Conservation (phyloP, 202 grass and related monocot genomes). For the Hordeum pubiflorum region DNA sequence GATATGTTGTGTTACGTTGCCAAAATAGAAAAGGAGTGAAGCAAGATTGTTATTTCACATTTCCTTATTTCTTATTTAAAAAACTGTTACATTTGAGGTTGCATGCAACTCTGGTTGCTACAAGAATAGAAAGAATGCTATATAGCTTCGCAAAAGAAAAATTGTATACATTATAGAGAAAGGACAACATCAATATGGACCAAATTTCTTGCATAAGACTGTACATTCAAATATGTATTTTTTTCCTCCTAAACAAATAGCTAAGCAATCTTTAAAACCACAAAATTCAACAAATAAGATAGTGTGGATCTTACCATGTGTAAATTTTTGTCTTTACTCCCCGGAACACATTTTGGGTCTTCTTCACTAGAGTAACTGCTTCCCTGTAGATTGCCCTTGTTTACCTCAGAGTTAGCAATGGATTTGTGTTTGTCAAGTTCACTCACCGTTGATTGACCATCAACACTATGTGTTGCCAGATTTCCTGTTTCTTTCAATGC, state of each 20-base stretch:
- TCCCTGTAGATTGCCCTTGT: slow-evolving; percentile 28
- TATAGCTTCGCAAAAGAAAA: not conserved
- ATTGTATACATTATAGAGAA: not conserved
- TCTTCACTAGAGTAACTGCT: slow-evolving; percentile 26
- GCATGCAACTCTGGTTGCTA: not conserved
- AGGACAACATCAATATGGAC: not conserved
- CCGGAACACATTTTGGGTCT: slow-evolving; percentile 30
- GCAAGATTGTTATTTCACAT: not conserved
- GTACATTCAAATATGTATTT: slow-evolving; percentile 6
- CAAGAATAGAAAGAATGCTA: not conserved
- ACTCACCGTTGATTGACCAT: slow-evolving; percentile 27
- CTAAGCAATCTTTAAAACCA: not conserved
- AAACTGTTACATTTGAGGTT: not conserved
- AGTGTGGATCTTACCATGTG: slow-evolving; percentile 43
- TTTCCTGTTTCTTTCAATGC: slow-evolving; percentile 41
- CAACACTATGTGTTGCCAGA: slow-evolving; percentile 5
- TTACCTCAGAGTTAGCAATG: not conserved
- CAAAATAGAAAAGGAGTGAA: not conserved
- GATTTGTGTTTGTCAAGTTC: slow-evolving; percentile 9
- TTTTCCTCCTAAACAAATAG: not conserved
- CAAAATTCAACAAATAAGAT: not conserved
- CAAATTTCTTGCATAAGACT: not conserved
- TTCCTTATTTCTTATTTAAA: not conserved
- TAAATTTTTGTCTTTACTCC: slow-evolving; percentile 49
- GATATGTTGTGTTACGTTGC: not conserved